A percentile compares a stretch with the other conserved stretches of the same genome.
These are phyloP conservation scores for Nemania sp. DNA, from an alignment of 2,329 filamentous ascomycete genomes.

Conservation along the genomic window DNA sequence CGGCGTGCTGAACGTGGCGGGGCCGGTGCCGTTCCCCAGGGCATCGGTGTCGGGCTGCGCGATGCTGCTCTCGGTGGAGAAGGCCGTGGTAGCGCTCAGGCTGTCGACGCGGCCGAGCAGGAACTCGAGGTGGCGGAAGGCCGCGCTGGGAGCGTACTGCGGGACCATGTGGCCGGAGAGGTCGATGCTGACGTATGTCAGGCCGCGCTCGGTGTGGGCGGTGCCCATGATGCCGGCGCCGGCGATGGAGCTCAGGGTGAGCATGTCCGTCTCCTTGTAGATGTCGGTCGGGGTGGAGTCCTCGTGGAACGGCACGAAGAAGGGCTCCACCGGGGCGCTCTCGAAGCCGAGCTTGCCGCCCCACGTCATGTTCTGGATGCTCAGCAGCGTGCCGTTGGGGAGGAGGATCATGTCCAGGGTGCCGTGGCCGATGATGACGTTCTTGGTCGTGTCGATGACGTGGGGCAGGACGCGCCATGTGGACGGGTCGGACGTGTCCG, in stretches of 20 bases:
- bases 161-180: slow-evolving; percentile 70
- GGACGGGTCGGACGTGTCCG: slow-evolving; percentile 59
- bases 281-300: slow-evolving; percentile 35
- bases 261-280: slow-evolving; percentile 29
- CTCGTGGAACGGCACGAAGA: slow-evolving; percentile 71
- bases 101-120: slow-evolving; percentile 69
- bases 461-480: slow-evolving; percentile 64
- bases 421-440: slow-evolving; percentile 76
- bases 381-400: slow-evolving; percentile 70
- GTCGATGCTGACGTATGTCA: slow-evolving; percentile 71
- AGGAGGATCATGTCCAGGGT: slow-evolving; percentile 70
- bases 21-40: slow-evolving; percentile 40
- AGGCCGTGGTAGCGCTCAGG: slow-evolving; percentile 36
- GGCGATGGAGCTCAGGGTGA: slow-evolving; percentile 50
- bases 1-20: slow-evolving; percentile 18
- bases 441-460: slow-evolving; percentile 73
- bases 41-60: slow-evolving; percentile 33
- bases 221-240: slow-evolving; percentile 71
- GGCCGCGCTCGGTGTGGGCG: slow-evolving; percentile 72
- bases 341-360: slow-evolving; percentile 73
- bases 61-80: slow-evolving; percentile 34
- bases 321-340: slow-evolving; percentile 59
- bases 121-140: slow-evolving; percentile 75
- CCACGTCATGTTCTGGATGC: slow-evolving; percentile 84
- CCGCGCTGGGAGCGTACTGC: slow-evolving; percentile 69